Conservation (phyloP, 1,284 basidiomycete genomes). For the Cutaneotrichosporon mucoides region DNA sequence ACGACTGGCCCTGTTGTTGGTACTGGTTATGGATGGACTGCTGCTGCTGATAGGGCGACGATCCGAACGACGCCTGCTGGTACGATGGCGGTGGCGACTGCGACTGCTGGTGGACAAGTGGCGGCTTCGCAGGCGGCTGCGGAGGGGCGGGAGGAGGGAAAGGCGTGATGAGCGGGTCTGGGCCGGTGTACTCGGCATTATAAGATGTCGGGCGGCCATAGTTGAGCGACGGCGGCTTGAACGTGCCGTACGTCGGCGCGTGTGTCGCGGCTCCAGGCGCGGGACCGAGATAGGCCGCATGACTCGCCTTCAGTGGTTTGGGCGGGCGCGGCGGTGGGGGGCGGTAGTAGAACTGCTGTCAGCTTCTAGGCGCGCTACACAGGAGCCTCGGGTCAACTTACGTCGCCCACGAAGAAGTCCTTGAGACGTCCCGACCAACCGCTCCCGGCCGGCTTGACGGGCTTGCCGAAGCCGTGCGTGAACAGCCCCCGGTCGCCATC, state of each 20-base stretch:
- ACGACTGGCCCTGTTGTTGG: background rate
- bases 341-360: background rate
- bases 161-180: background rate
- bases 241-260: background rate
- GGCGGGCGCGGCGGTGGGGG: background rate
- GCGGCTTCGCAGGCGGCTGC: background rate
- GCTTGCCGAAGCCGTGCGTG: background rate
- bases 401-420: conserved; percentile 1
- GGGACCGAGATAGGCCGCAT: background rate
- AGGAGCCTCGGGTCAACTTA: too few relatives aligned
- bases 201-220: background rate
- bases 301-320: background rate
- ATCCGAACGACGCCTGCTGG: background rate
- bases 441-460: background rate
- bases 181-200: background rate
- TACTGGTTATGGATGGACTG: background rate
- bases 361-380: too few relatives aligned
- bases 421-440: background rate
- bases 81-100: background rate
- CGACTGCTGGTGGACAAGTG: background rate
- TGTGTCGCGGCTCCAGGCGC: background rate
- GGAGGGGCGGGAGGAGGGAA: background rate
- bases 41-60: background rate
- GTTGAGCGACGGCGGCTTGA: background rate
- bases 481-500: background rate